Percentiles rank a stretch among this genome's conserved stretches.
Conservation (phyloP, 108 stramenopile genomes). For the Aureococcus anophagefferens region DNA sequence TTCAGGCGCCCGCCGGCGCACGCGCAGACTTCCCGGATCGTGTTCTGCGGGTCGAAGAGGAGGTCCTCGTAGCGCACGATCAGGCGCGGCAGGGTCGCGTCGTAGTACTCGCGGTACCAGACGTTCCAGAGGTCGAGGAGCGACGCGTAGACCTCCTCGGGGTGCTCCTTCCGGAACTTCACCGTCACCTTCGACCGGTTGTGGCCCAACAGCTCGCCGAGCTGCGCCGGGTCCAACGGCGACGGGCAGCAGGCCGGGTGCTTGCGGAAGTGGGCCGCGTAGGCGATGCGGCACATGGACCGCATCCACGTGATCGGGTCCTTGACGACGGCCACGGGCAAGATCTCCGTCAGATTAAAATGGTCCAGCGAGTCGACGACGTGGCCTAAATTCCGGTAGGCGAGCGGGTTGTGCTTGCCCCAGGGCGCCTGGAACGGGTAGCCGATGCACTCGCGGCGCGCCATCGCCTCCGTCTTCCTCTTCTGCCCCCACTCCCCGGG, state of each 20-base stretch:
- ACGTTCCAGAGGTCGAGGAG: conserved; percentile 54
- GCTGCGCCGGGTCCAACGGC: neutral
- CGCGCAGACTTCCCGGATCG: conserved; percentile 43
- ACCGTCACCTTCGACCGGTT: conserved; percentile 17
- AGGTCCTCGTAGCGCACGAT: conserved; percentile 75
- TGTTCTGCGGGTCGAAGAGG: conserved; percentile 54
- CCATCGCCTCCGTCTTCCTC: neutral
- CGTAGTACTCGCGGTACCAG: conserved; percentile 52
- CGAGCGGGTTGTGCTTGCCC: conserved; percentile 71
- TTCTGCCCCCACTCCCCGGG: neutral
- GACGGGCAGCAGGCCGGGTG: neutral
- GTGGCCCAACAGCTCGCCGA: conserved; percentile 59
- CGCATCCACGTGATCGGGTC: conserved; percentile 75
- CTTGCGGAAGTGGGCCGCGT: conserved; percentile 41
- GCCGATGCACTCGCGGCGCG: neutral
- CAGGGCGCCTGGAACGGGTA: conserved; percentile 53
- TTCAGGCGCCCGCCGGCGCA: neutral
- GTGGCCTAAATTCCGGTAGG: conserved; percentile 38
- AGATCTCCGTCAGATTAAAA: conserved; percentile 20
- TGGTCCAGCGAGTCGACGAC: conserved; percentile 19
- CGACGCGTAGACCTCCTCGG: conserved; percentile 25
- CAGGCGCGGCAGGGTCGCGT: conserved; percentile 49
- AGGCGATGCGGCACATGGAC: conserved; percentile 61
- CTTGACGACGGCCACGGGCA: conserved; percentile 65
- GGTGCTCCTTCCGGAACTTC: too few relatives aligned